Conservation (phyloP, 805 yeast species). For the Pichia pseudocactophila region DNA sequence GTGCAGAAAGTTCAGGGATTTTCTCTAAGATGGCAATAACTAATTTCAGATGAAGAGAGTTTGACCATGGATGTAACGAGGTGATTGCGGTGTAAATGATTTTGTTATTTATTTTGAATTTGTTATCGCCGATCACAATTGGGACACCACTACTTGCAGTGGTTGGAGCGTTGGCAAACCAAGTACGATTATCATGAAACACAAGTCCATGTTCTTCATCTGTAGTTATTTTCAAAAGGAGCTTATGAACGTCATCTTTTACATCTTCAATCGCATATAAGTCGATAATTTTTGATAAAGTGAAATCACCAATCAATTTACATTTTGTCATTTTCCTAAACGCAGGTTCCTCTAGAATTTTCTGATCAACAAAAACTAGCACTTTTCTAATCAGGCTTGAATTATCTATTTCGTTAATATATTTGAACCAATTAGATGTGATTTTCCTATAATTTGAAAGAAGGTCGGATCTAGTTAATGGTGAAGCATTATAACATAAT, state of each 20-base stretch:
- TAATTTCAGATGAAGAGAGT: constrained; percentile 50
- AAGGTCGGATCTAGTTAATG: constrained; percentile 56
- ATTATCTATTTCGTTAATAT: constrained; percentile 46
- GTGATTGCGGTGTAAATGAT: constrained; percentile 54
- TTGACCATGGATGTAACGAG: constrained; percentile 74
- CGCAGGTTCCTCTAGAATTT: constrained; percentile 48
- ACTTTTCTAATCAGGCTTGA: constrained; percentile 31
- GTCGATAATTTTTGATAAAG: constrained; percentile 47
- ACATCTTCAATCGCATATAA: constrained; percentile 33
- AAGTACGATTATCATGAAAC: constrained; percentile 40
- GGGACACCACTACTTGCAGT: constrained; percentile 37
- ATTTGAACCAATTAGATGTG: constrained; percentile 60
- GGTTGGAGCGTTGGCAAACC: constrained; percentile 30
- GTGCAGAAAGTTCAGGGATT: constrained; percentile 65
- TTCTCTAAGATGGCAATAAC: constrained; percentile 39
- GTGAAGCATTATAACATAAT: constrained; percentile 39
- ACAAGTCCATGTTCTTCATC: constrained; percentile 41
- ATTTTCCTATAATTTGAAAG: constrained; percentile 48
- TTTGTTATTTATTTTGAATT: constrained; percentile 59
- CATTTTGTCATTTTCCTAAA: constrained; percentile 65
- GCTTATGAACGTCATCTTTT: constrained; percentile 32
- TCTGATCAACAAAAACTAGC: constrained; percentile 38
- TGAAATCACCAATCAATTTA: constrained; percentile 70
- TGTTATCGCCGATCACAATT: constrained; percentile 38
- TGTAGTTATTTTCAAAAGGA: constrained; percentile 41